phyloP scores from a whole-genome alignment of 495 filamentous ascomycete genomes.

The Penicillium odoratum region DNA sequence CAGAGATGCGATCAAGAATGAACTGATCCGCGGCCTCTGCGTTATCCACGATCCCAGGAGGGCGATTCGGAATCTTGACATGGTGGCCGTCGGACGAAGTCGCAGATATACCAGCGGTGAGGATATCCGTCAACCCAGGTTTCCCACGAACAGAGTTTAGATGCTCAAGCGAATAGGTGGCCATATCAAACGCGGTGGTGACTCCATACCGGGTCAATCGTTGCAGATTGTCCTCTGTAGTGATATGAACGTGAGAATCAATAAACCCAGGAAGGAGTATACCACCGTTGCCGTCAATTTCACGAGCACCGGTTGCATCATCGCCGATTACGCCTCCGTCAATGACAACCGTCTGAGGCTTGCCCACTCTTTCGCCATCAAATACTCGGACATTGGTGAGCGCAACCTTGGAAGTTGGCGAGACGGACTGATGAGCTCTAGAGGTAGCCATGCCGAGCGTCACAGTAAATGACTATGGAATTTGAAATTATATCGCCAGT shows the following conservation, averaged over 20 bases:
- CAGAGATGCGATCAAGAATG: neutral
- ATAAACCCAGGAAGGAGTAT: conserved; percentile 5
- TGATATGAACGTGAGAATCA: neutral
- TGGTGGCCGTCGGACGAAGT: neutral
- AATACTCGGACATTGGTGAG: neutral
- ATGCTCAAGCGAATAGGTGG: conserved; percentile 5
- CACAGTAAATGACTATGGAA: no score
- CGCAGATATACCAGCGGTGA: conserved; percentile 1
- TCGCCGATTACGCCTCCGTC: neutral
- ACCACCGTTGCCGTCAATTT: conserved; percentile 1
- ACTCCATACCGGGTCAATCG: conserved; percentile 2
- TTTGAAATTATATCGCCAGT: no score
- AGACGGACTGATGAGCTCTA: no score
- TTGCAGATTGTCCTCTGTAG: neutral
- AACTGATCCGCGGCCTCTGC: neutral
- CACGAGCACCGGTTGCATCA: neutral
- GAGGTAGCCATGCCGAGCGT: no score
- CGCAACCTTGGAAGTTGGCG: no score
- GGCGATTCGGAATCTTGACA: conserved; percentile 4
- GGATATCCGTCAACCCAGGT: conserved; percentile 8
- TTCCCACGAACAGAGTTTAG: conserved; percentile 2
- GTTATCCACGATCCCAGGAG: conserved; percentile 1
- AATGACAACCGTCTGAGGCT: neutral
- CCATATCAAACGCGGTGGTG: conserved; percentile 12
- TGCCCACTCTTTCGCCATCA: neutral